Evolutionary conservation across 495 filamentous ascomycete species (phyloP), one percentile per base, ranked within the genome.

Genomic region (Penicillium paradoxum): DNA sequence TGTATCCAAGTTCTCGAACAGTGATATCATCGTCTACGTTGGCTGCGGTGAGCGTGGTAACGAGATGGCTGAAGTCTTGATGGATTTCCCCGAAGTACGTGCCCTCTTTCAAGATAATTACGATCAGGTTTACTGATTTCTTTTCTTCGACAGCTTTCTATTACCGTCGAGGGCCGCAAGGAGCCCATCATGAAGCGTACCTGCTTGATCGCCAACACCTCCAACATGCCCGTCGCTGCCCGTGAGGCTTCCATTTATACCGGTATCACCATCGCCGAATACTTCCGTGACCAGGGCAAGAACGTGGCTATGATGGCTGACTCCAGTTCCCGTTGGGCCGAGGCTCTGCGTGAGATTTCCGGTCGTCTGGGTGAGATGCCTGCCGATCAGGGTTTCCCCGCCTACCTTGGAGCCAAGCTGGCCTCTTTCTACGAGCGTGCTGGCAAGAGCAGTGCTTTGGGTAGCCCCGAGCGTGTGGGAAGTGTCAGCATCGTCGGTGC

Each of bases 101-200:
- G 19, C 33, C 13, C 18, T 30, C 14, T 17, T 30, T 13, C 14
- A 17, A 13, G n/a, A 4, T 18, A n/a, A 18, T 22, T 38, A 8
- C 15, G 14, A 14, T 9, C 27, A 6, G 11, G 27, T 11, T 22
- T 27, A n/a, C 43, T 56, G 34, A 46, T 1, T 22, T 6, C 38
- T 24, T 34, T 14, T 42, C 36, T 39, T 44, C 60, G 32, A 51
- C 46, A 95, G 80, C 87, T 98, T 53, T 85, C 85, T 22, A 97
- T 97, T 70, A 82, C 89, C 15, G 79, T 97, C 53, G 81, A 91
- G 21, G 93, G 93, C 60, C 90, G 91, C 64, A 85, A 90, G 76
- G 95, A 97, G 68, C 90, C 93, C 52, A 97, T 99, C 79, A 99
- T 99, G 93, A 99, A 97, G 82, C 95, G 93, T 63, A 97, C 93